These are phyloP conservation scores for Aureobasidium namibiae DNA, from an alignment of 2,329 filamentous ascomycete species.

Conservation along the genomic window DNA sequence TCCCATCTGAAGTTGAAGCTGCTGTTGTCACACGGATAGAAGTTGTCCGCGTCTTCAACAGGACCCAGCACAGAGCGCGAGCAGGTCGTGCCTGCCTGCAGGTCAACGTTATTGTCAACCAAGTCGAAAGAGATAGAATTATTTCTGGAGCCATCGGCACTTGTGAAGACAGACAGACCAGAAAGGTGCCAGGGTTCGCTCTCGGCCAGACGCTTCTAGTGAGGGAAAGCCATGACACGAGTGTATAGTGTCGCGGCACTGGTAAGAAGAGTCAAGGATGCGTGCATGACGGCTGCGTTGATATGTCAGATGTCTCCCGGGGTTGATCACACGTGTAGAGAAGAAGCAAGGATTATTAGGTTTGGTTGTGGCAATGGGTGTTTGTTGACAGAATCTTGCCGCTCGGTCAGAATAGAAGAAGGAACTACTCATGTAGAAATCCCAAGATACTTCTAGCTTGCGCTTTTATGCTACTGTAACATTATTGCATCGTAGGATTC, in stretches of 20 bases:
- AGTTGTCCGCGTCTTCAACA: slow-evolving; percentile 13
- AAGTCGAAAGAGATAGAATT: slow-evolving; percentile 21
- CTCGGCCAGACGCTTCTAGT: slow-evolving; percentile 14
- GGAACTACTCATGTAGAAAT: not conserved
- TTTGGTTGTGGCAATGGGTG: too few relatives aligned
- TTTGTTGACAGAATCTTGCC: not conserved
- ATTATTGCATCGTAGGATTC: not conserved
- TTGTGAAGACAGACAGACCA: slow-evolving; percentile 18
- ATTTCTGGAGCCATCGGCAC: slow-evolving; percentile 4
- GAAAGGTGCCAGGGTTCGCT: slow-evolving; percentile 19
- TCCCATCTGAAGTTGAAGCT: slow-evolving; percentile 20
- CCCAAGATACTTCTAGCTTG: not conserved
- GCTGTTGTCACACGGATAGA: slow-evolving; percentile 19
- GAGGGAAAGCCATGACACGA: slow-evolving; percentile 13
- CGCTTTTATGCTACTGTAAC: not conserved
- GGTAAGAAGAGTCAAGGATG: not conserved
- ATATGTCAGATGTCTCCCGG: too few relatives aligned
- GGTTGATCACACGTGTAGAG: not conserved
- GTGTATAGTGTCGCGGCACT: not conserved
- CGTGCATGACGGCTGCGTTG: not conserved
- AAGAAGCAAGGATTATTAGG: not conserved
- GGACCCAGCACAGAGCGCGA: slow-evolving; percentile 7
- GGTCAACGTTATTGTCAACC: slow-evolving; percentile 21
- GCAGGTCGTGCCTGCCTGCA: slow-evolving; percentile 21
- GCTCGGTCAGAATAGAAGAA: not conserved